Evolutionary conservation across 2,329 filamentous ascomycete genomes (phyloP).

Genomic region (Sporothrix sp.): DNA sequence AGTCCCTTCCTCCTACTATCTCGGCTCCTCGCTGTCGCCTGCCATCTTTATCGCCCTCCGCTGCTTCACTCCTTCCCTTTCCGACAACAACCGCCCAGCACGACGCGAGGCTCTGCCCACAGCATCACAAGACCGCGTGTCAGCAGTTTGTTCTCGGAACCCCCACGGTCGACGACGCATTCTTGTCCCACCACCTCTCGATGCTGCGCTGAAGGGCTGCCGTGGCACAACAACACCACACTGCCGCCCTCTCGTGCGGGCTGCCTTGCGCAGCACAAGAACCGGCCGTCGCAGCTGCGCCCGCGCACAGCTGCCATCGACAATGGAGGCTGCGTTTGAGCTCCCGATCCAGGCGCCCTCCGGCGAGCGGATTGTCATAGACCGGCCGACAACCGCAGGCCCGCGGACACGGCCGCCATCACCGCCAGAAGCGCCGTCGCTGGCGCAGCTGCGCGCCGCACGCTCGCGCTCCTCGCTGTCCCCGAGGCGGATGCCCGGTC

Average conservation of each 20-base stretch:
- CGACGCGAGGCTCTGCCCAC: background rate
- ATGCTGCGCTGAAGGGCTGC: background rate
- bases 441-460: background rate
- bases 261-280: conserved; percentile 10
- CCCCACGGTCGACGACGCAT: conserved; percentile 5
- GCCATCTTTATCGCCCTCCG: background rate
- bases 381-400: conserved; percentile 4
- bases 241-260: conserved; percentile 5
- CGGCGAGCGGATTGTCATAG: conserved; percentile 6
- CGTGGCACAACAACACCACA: conserved; percentile 4
- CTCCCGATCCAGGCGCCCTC: conserved; percentile 18
- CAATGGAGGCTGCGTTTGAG: conserved; percentile 20
- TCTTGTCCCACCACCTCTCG: background rate
- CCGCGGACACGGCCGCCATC: conserved; percentile 9
- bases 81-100: background rate
- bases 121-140: background rate
- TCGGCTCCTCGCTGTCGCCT: background rate
- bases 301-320: background rate
- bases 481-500: background rate
- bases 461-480: conserved; percentile 4
- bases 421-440: conserved; percentile 9
- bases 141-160: background rate
- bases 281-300: conserved; percentile 3
- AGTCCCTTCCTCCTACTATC: background rate
- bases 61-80: background rate